Evolutionary conservation across 2,329 filamentous ascomycete species (phyloP).

Genomic region (Biscogniauxia mediterranea): DNA sequence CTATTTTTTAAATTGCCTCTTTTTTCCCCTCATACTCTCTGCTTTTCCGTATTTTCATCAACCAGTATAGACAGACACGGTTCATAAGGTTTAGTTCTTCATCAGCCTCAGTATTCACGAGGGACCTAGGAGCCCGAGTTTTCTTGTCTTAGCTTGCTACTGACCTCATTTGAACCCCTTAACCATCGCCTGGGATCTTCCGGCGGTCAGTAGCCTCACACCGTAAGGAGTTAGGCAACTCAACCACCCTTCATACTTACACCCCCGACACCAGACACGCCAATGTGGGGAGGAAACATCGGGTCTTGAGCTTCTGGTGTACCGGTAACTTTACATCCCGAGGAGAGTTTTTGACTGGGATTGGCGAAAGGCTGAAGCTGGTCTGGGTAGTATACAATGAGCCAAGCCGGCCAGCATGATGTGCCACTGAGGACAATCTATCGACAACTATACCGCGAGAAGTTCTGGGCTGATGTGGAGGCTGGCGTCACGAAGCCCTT

Average conservation of each 20-base stretch:
- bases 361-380: not conserved
- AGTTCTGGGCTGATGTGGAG: slow-evolving; percentile 30
- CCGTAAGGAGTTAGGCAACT: not conserved
- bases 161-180: not conserved
- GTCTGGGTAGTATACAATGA: slow-evolving; percentile 5
- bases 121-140: too few species aligned
- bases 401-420: slow-evolving; percentile 6
- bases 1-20: not conserved
- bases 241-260: not conserved
- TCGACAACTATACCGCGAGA: slow-evolving; percentile 28
- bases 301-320: not conserved
- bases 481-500: slow-evolving; percentile 46
- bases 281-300: not conserved
- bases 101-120: too few species aligned
- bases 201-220: not conserved
- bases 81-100: too few species aligned
- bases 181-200: not conserved
- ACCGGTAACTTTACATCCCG: not conserved
- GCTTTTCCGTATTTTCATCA: not conserved
- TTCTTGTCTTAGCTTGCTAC: not conserved
- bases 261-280: not conserved
- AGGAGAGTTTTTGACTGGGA: not conserved
- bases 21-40: too few species aligned
- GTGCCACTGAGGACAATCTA: slow-evolving; percentile 27
- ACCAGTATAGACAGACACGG: not conserved